phyloP scores from a whole-genome alignment of 208 protist genomes.

The Trypanosoma avium region DNA sequence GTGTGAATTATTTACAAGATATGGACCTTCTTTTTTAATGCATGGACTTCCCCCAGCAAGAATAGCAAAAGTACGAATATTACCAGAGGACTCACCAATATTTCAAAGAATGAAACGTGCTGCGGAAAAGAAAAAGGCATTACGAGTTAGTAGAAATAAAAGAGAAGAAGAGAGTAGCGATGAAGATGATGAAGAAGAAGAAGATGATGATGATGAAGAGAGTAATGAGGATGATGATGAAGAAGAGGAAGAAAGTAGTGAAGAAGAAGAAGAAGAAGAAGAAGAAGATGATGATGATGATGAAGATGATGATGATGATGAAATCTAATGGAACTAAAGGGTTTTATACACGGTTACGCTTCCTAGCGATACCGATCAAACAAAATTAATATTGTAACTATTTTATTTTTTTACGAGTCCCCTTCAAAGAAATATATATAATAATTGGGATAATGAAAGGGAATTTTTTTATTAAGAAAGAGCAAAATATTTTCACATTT shows the following conservation, averaged over 20 bases:
- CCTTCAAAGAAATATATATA: too few species aligned
- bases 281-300: constrained; percentile 14
- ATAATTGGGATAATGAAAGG: too few species aligned
- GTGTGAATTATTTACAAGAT: constrained; percentile 48
- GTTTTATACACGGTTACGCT: too few species aligned
- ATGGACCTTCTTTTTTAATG: constrained; percentile 60
- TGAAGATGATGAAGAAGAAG: constrained; percentile 6
- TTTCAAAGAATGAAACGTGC: constrained; percentile 10
- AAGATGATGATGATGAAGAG: constrained; percentile 5
- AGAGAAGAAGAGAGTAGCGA: not conserved
- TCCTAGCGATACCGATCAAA: too few species aligned
- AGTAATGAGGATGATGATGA: constrained; percentile 9
- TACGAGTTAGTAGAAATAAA: not conserved
- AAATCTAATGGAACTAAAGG: constrained; percentile 6
- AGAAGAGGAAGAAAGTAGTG: constrained; percentile 5
- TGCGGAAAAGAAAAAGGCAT: constrained; percentile 6
- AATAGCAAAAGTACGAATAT: constrained; percentile 7
- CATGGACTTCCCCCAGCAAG: constrained; percentile 36
- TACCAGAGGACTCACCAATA: constrained; percentile 21
- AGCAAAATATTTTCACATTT: not conserved
- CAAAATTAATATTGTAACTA: too few species aligned
- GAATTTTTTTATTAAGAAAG: too few species aligned
- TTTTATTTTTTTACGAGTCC: too few species aligned
- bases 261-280: constrained; percentile 8
- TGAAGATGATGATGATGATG: constrained; percentile 12